These are phyloP conservation scores for Ricinus communis DNA, from an alignment of 345 rosid genomes.

Conservation along the genomic window DNA sequence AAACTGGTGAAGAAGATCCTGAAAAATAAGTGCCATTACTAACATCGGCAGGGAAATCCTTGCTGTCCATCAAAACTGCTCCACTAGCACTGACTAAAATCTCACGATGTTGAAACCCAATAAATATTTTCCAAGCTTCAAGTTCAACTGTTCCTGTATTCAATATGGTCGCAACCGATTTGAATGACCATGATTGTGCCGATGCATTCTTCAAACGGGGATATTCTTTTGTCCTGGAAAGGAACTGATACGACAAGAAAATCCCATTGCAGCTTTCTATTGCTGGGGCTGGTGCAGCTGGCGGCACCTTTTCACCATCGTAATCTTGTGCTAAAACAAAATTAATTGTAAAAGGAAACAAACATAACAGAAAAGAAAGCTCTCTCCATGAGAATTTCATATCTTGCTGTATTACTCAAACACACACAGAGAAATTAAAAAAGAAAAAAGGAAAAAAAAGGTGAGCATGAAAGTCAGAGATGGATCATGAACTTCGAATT, in stretches of 20 bases:
- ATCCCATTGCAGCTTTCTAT: constrained; percentile 66
- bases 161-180: constrained; percentile 49
- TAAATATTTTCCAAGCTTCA: constrained; percentile 66
- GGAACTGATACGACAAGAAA: constrained; percentile 60
- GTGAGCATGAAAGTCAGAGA: neutral
- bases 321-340: constrained; percentile 18
- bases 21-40: constrained; percentile 71
- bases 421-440: too few species aligned
- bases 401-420: neutral
- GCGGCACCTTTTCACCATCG: neutral
- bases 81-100: constrained; percentile 58
- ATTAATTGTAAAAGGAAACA: constrained; percentile 1
- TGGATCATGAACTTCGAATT: neutral
- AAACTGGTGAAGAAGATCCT: constrained; percentile 53
- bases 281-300: constrained; percentile 51
- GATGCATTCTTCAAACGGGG: constrained; percentile 68
- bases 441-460: too few species aligned
- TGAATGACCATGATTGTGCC: constrained; percentile 88
- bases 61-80: constrained; percentile 46
- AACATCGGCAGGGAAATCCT: constrained; percentile 58
- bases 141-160: constrained; percentile 64
- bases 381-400: constrained; percentile 26
- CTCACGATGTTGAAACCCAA: constrained; percentile 74
- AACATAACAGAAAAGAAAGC: neutral
- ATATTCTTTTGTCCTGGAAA: constrained; percentile 50